Conservation (phyloP, 345 rosid genomes). For the Zanthoxylum bungeanum region DNA sequence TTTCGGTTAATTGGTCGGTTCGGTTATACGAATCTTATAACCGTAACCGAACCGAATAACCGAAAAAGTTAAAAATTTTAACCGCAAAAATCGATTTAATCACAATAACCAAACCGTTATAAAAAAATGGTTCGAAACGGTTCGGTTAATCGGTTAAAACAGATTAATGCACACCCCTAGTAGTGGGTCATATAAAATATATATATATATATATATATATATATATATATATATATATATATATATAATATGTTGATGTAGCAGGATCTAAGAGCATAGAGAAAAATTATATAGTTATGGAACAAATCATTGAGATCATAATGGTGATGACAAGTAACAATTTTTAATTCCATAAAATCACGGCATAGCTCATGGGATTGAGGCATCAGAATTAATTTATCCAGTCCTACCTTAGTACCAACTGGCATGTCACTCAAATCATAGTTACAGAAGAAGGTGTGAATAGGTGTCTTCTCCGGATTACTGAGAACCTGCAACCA, state of each 20-base stretch:
- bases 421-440: constrained; percentile 71
- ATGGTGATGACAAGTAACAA: not conserved
- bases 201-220: not conserved
- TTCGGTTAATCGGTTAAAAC: too few species aligned
- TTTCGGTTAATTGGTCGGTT: too few species aligned
- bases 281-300: not conserved
- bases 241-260: not conserved
- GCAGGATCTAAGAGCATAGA: not conserved
- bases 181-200: not conserved
- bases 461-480: constrained; percentile 69
- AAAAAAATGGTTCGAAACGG: too few species aligned
- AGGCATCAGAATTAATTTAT: not conserved
- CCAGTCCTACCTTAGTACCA: constrained; percentile 53
- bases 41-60: too few species aligned
- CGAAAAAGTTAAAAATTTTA: too few species aligned
- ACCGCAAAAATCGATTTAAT: too few species aligned
- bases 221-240: not conserved
- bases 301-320: not conserved
- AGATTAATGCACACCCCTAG: too few species aligned
- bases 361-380: not conserved
- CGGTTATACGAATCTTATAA: too few species aligned
- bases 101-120: too few species aligned
- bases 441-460: constrained; percentile 62
- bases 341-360: not conserved
- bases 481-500: constrained; percentile 64